phyloP scores from a whole-genome alignment of 23 red algal species.

The Gracilaria vermiculophylla region DNA sequence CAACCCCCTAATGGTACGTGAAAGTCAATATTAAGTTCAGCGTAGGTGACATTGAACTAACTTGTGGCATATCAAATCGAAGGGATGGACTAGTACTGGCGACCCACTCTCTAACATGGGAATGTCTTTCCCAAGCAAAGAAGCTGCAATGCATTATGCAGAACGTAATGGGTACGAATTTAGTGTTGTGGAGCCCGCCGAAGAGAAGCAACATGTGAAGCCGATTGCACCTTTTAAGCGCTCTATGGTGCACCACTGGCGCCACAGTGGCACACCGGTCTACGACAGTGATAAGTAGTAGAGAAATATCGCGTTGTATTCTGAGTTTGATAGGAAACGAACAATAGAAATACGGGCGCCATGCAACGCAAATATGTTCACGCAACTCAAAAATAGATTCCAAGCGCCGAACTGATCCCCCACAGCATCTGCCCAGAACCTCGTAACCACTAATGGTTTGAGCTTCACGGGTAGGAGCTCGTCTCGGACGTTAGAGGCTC shows the following conservation, averaged over 20 bases:
- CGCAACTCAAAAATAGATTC: too few species aligned
- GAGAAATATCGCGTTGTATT: not conserved
- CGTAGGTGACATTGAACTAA: too few species aligned
- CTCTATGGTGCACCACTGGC: conserved; percentile 98
- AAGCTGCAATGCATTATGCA: conserved; percentile 90
- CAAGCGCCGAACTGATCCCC: too few species aligned
- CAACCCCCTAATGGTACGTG: conserved; percentile 94
- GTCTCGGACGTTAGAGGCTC: too few species aligned
- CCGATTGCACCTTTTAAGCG: conserved; percentile 82
- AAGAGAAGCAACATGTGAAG: conserved; percentile 79
- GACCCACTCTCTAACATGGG: conserved; percentile 90
- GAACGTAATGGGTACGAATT: conserved; percentile 77
- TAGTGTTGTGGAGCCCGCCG: conserved; percentile 69
- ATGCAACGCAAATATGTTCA: too few species aligned
- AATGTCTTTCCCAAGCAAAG: conserved; percentile 86
- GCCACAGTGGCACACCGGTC: conserved; percentile 67
- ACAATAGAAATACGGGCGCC: too few species aligned
- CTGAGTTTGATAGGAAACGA: not conserved
- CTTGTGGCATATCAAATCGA: not conserved
- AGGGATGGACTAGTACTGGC: conserved; percentile 97
- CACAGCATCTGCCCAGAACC: too few species aligned
- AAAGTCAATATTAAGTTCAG: too few species aligned
- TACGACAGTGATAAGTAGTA: conserved; percentile 41
- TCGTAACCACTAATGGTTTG: too few species aligned
- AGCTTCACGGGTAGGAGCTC: too few species aligned